phyloP scores from a whole-genome alignment of 345 rosid species.

The Dipteronia dyeriana region DNA sequence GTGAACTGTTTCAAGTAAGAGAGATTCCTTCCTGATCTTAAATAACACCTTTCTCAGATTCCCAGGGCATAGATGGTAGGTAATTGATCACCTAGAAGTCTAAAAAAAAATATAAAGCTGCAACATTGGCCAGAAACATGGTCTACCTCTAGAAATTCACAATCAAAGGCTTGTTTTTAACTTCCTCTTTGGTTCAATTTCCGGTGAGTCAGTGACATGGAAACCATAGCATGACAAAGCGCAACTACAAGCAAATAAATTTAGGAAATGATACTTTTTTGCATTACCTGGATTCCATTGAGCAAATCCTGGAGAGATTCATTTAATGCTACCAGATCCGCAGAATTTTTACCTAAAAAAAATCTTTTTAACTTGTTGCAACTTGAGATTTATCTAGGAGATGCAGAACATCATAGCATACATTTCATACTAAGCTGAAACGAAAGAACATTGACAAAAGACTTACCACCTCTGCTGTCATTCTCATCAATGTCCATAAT shows the following conservation, averaged over 20 bases:
- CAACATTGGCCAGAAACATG: not conserved
- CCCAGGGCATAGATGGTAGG: too few relatives aligned
- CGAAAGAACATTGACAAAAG: conserved; percentile 19
- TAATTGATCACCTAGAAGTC: too few relatives aligned
- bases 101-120: not conserved
- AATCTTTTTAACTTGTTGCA: conserved; percentile 13
- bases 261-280: not conserved
- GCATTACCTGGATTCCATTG: conserved; percentile 88
- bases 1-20: too few relatives aligned
- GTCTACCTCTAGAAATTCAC: not conserved
- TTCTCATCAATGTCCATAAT: conserved; percentile 91
- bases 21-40: too few relatives aligned
- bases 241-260: not conserved
- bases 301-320: conserved; percentile 96
- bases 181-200: not conserved
- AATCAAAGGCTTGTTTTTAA: not conserved
- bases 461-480: conserved; percentile 71
- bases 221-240: not conserved
- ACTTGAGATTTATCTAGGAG: conserved; percentile 14
- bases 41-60: too few relatives aligned
- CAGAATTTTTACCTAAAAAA: conserved; percentile 71
- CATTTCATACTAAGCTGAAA: conserved; percentile 12
- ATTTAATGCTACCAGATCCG: conserved; percentile 78
- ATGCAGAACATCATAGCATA: conserved; percentile 13
- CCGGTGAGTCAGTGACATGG: not conserved